phyloP scores from a whole-genome alignment of 2,329 filamentous ascomycete genomes.

The Lecanicillium sp. region DNA sequence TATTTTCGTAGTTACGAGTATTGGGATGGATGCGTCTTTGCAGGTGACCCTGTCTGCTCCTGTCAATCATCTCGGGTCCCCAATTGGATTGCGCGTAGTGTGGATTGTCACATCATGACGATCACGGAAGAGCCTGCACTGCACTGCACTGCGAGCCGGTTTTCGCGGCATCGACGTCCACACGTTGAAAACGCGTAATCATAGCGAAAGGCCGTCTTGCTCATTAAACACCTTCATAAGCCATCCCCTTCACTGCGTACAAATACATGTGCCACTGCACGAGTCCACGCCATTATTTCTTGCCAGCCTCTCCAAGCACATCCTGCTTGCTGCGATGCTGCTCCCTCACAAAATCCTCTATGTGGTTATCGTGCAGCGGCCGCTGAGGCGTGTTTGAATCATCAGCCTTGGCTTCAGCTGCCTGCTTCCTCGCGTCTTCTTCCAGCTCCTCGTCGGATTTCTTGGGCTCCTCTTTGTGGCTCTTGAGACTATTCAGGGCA shows the following conservation, averaged over 20 bases:
- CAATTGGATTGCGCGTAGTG: too few relatives aligned
- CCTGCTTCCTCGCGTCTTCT: constrained; percentile 9
- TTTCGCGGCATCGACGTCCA: too few relatives aligned
- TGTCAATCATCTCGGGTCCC: too few relatives aligned
- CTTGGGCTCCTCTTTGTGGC: constrained; percentile 14
- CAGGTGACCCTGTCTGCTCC: too few relatives aligned
- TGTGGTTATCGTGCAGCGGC: constrained; percentile 37
- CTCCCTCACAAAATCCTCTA: constrained; percentile 44
- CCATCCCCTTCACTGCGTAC: background rate
- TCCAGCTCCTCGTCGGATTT: constrained; percentile 3
- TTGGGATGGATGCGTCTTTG: too few relatives aligned
- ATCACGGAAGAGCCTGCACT: too few relatives aligned
- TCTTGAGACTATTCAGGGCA: constrained; percentile 27
- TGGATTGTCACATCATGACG: too few relatives aligned
- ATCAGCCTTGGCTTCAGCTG: constrained; percentile 9
- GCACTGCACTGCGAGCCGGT: too few relatives aligned
- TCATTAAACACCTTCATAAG: too few relatives aligned
- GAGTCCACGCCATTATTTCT: constrained; percentile 35
- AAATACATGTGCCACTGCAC: constrained; percentile 4
- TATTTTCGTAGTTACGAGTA: constrained; percentile 5
- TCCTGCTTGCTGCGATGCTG: constrained; percentile 29
- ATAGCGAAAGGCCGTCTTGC: too few relatives aligned
- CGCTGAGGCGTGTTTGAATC: constrained; percentile 30
- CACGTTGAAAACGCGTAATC: too few relatives aligned
- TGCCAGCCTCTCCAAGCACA: constrained; percentile 6